phyloP scores from a whole-genome alignment of 2,329 filamentous ascomycete genomes.

The Onygenales sp. region DNA sequence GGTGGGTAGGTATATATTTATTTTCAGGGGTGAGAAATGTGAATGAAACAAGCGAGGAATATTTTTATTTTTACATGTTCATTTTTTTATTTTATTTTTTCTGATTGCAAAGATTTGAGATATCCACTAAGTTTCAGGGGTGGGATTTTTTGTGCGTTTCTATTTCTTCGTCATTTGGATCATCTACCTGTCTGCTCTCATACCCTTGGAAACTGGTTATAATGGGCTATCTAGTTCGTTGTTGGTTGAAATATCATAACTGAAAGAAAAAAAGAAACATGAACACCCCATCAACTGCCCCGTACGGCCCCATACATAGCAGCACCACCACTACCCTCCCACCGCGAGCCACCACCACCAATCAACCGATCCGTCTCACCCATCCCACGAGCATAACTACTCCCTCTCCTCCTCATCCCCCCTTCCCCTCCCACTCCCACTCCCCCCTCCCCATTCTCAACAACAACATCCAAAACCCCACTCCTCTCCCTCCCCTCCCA shows the following conservation, averaged over 20 bases:
- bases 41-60: too few species aligned
- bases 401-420: neutral
- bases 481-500: conserved; percentile 24
- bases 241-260: neutral
- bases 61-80: too few species aligned
- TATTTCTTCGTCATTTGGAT: neutral
- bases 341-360: too few species aligned
- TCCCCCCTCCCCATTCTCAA: conserved; percentile 8
- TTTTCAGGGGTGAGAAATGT: neutral
- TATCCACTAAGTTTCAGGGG: too few species aligned
- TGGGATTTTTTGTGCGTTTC: too few species aligned
- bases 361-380: neutral
- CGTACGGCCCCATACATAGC: neutral
- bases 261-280: neutral
- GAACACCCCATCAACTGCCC: neutral
- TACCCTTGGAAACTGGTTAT: too few species aligned
- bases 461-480: conserved; percentile 1
- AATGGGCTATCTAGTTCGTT: too few species aligned
- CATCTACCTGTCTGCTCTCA: too few species aligned
- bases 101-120: too few species aligned
- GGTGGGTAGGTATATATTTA: neutral
- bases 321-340: neutral
- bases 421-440: neutral
- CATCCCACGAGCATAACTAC: neutral
- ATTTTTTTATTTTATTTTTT: too few species aligned